These are phyloP conservation scores for Entoloma clypeatum DNA, from an alignment of 1,284 basidiomycete genomes.

Conservation along the genomic window DNA sequence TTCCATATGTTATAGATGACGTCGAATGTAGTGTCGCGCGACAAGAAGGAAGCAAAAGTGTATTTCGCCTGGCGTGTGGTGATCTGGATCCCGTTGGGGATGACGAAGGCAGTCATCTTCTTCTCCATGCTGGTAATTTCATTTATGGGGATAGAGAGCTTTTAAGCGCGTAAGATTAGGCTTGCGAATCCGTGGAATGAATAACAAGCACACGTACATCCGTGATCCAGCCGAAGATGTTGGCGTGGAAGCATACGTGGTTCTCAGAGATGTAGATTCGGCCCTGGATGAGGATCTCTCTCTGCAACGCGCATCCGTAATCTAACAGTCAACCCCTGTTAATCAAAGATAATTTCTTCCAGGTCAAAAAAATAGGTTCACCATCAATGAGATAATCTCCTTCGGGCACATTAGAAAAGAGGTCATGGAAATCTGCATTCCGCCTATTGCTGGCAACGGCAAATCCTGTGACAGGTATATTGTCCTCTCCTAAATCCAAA, in stretches of 20 bases:
- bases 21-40: conserved; percentile 94
- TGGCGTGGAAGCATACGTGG: conserved; percentile 97
- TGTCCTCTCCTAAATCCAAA: conserved; percentile 58
- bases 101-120: conserved; percentile 98
- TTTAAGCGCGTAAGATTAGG: conserved; percentile 16
- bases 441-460: conserved; percentile 95
- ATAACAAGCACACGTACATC: conserved; percentile 58
- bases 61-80: conserved; percentile 83
- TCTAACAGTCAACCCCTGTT: conserved; percentile 47
- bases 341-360: too few relatives aligned
- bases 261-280: conserved; percentile 97
- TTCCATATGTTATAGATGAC: conserved; percentile 97
- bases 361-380: conserved; percentile 35
- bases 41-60: conserved; percentile 94
- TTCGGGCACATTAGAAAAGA: conserved; percentile 87
- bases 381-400: conserved; percentile 99
- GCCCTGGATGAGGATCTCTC: conserved; percentile 96
- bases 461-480: conserved; percentile 87
- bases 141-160: conserved; percentile 90
- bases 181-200: neutral
- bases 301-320: conserved; percentile 94
- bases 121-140: conserved; percentile 92
- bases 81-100: conserved; percentile 95
- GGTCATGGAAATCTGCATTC: conserved; percentile 93
- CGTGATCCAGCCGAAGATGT: conserved; percentile 99